Evolutionary conservation across 441 rosid species (phyloP).

Genomic region (Erodium trifolium): DNA sequence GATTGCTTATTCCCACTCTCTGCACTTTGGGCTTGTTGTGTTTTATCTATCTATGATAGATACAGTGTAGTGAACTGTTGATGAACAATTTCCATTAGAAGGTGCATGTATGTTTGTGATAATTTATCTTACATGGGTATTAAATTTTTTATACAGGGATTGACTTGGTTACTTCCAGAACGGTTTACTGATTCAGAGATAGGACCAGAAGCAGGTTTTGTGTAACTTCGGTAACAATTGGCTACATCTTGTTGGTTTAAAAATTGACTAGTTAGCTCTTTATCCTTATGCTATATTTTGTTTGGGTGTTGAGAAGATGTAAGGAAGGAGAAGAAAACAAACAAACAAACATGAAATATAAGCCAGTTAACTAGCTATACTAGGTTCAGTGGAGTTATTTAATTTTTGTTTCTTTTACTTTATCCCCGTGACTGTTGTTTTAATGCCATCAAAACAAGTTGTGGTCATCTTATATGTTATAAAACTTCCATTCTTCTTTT

Average conservation of each 20-base stretch:
- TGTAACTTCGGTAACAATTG: conserved; percentile 79
- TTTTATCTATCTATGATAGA: not conserved
- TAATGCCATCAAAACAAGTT: not conserved
- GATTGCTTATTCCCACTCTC: not conserved
- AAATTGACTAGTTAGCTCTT: conserved; percentile 13
- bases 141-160: conserved; percentile 47
- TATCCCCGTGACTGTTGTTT: not conserved
- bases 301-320: not conserved
- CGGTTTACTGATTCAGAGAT: conserved; percentile 86
- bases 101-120: conserved; percentile 8
- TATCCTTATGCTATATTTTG: conserved; percentile 4
- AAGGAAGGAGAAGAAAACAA: not conserved
- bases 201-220: conserved; percentile 99
- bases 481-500: not conserved
- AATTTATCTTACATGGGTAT: conserved; percentile 17
- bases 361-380: not conserved
- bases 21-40: not conserved
- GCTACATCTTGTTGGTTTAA: conserved; percentile 38
- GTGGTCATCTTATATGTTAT: not conserved
- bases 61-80: conserved; percentile 2
- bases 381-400: not conserved
- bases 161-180: conserved; percentile 96
- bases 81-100: conserved; percentile 4
- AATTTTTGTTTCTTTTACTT: no score
- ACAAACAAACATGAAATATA: not conserved